Evolutionary conservation across 331 rosid genomes (phyloP).

Genomic region (Pyrus hybrid): DNA sequence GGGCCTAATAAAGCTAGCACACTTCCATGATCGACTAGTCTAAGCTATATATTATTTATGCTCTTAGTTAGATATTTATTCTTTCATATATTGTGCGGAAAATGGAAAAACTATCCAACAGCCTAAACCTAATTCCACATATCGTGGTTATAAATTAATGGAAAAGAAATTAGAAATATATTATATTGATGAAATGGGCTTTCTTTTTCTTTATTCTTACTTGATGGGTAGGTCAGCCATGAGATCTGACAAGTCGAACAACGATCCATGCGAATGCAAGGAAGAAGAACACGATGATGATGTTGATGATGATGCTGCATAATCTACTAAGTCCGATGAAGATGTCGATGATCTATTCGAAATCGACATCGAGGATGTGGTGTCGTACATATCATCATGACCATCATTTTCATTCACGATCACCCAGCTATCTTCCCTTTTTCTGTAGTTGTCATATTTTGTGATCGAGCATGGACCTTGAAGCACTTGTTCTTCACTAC

Average conservation of each 20-base stretch:
- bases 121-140: not conserved
- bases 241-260: slow-evolving; percentile 39
- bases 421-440: not conserved
- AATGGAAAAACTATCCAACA: not conserved
- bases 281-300: slow-evolving; percentile 27
- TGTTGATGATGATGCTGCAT: slow-evolving; percentile 27
- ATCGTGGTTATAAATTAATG: not conserved
- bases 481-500: slow-evolving; percentile 2
- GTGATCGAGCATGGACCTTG: slow-evolving; percentile 2
- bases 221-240: slow-evolving; percentile 37
- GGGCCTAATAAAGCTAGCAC: too few relatives aligned
- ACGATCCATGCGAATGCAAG: slow-evolving; percentile 24
- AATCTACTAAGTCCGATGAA: slow-evolving; percentile 30
- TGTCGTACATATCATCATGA: not conserved
- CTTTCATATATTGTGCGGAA: not conserved
- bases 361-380: slow-evolving; percentile 4
- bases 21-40: too few relatives aligned
- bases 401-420: slow-evolving; percentile 13
- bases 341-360: slow-evolving; percentile 18
- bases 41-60: too few relatives aligned
- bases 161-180: not conserved
- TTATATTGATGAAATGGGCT: not conserved
- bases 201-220: slow-evolving; percentile 13
- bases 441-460: not conserved
- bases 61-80: not conserved